Base-by-base conservation (phyloP, 768 basidiomycete genomes). In the Baorangia bicolor region DNA sequence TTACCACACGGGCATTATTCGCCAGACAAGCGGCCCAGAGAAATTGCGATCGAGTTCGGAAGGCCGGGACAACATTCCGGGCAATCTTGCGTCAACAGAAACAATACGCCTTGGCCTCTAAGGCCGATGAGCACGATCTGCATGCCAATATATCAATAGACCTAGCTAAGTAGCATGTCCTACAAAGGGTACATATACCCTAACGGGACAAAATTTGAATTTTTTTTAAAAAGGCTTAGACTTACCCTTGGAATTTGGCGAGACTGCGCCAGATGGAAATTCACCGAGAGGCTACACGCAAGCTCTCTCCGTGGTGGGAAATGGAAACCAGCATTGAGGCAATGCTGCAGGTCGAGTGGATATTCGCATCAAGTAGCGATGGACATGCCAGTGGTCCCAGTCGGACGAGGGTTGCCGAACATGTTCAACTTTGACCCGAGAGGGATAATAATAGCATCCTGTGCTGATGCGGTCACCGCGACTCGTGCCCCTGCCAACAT, bases 341-440 rank as follows among this genome's bases (percentile, higher is more conserved):
- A 47, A 34, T 20, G 39, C 10, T n/a, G 30, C 46, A 46, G 18
- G 28, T n/a, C 16, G 21, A 45, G 20, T 57, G 34, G 14, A 38
- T 23, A 30, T 9, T 13, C 6, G 34, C 30, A 23, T 31, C 21
- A 46, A 46, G 39, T 13, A 14, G 44, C 23, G 8, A 21, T 25
- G 11, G 25, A 38, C 31, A 23, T 5, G n/a, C n/a, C n/a, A n/a
- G n/a, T n/a, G 18, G 25, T 5, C 13, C 21, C 4, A 28, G 39
- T 35, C 33, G 47, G 52, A 31, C 47, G 42, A 39, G 34, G 34
- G 56, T 53, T 8, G 43, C 50, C 61, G 61, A 63, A 51, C 6
- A 13, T 46, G 53, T 37, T 63, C 42, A 63, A 52, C 51, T 30
- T 53, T 63, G 61, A 59, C 33, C 53, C 61, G 55, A 35, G 12